Conservation (phyloP, 768 basidiomycete genomes). For the Pisolithus sp. region DNA sequence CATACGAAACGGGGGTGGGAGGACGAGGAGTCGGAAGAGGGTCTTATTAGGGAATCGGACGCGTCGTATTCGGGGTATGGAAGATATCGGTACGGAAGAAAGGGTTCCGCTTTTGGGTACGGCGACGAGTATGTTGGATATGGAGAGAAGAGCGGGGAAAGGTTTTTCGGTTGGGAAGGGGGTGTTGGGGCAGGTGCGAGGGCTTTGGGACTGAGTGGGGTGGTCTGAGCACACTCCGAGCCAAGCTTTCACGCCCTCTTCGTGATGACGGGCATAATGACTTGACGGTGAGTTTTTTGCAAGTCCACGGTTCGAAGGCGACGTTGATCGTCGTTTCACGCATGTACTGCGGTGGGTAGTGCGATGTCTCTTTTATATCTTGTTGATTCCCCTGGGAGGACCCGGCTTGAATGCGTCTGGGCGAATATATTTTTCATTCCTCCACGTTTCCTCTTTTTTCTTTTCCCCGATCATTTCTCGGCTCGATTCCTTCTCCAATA, state of each 20-base stretch:
- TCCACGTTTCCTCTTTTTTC: background rate
- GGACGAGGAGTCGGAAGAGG: constrained; percentile 35
- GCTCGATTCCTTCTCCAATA: too few relatives aligned
- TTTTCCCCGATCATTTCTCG: too few relatives aligned
- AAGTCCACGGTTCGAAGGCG: too few relatives aligned
- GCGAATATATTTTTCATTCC: background rate
- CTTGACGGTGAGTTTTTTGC: too few relatives aligned
- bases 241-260: too few relatives aligned
- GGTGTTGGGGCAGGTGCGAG: constrained; percentile 74
- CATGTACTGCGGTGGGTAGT: too few relatives aligned
- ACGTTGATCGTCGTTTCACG: too few relatives aligned
- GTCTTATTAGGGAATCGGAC: constrained; percentile 28
- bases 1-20: constrained; percentile 56
- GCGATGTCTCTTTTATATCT: background rate
- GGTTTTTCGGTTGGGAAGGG: constrained; percentile 80
- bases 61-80: constrained; percentile 2
- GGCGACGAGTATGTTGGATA: constrained; percentile 8
- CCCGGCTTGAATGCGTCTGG: background rate
- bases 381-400: background rate
- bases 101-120: background rate
- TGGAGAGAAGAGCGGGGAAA: constrained; percentile 39
- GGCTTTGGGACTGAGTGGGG: constrained; percentile 56
- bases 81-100: background rate
- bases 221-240: constrained; percentile 14
- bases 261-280: too few relatives aligned